These are phyloP conservation scores for Amaranthus hypochondriacus DNA, from an alignment of 148 eudicot genomes.

Conservation along the genomic window DNA sequence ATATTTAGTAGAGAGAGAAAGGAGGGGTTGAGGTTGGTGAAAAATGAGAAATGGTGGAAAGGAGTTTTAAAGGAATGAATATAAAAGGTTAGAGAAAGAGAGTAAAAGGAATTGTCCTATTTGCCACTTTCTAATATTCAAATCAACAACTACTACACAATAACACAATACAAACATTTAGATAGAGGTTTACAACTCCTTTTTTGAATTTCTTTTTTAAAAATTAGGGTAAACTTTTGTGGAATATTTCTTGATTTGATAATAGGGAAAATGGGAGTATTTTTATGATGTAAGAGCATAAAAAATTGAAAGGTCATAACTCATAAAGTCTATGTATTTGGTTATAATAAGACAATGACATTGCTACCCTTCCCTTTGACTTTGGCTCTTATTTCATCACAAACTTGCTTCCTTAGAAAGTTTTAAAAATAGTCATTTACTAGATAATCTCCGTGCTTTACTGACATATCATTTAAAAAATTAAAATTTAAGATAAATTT, in stretches of 20 bases:
- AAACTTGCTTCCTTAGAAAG: conserved; percentile 5
- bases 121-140: conserved; percentile 23
- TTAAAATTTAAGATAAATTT: no score
- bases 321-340: conserved; percentile 20
- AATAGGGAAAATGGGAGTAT: not conserved
- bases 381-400: conserved; percentile 5
- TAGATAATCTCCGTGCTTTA: no score
- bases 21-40: conserved; percentile 19
- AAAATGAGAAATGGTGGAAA: conserved; percentile 26
- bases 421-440: no score
- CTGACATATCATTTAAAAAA: no score
- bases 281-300: conserved; percentile 2
- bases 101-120: conserved; percentile 11
- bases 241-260: not conserved
- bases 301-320: not conserved
- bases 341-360: conserved; percentile 25
- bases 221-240: not conserved
- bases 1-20: no score
- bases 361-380: conserved; percentile 32
- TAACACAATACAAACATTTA: conserved; percentile 7
- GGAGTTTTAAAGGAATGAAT: conserved; percentile 23
- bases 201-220: conserved; percentile 14
- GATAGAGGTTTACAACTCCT: conserved; percentile 39
- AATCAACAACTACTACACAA: conserved; percentile 38
- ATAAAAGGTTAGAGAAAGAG: no score